phyloP scores from a whole-genome alignment of 352 stramenopile genomes.

The Thalassiosira allenii region DNA sequence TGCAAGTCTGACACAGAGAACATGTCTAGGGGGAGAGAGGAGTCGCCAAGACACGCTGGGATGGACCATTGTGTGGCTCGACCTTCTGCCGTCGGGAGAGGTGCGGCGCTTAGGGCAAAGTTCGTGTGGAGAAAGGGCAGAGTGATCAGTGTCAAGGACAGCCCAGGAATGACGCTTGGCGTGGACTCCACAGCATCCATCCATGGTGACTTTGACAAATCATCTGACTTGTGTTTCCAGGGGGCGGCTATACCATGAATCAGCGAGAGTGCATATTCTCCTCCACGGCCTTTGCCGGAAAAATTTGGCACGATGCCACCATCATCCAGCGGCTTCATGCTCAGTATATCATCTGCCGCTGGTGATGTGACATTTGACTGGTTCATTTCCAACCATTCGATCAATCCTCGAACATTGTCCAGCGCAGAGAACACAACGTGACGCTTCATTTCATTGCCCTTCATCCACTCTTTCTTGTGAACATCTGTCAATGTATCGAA shows the following conservation, averaged over 20 bases:
- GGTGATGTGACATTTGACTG: constrained; percentile 22
- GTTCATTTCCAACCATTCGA: constrained; percentile 38
- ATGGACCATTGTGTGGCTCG: constrained; percentile 65
- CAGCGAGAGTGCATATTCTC: constrained; percentile 48
- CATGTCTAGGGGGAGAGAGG: constrained; percentile 63
- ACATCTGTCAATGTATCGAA: constrained; percentile 58
- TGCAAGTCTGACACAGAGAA: constrained; percentile 57
- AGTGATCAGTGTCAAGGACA: constrained; percentile 61
- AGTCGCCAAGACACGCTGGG: constrained; percentile 58
- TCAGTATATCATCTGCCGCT: background rate
- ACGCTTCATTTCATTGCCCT: constrained; percentile 20
- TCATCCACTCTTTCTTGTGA: constrained; percentile 50
- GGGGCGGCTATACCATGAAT: constrained; percentile 40
- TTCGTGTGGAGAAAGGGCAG: constrained; percentile 73
- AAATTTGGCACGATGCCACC: constrained; percentile 71
- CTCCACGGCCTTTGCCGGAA: constrained; percentile 66
- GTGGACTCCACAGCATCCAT: constrained; percentile 3
- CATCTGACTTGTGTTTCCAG: too few species aligned
- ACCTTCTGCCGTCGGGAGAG: constrained; percentile 48
- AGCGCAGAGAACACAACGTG: constrained; percentile 66
- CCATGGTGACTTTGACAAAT: constrained; percentile 6
- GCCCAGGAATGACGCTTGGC: constrained; percentile 38
- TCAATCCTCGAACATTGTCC: constrained; percentile 67
- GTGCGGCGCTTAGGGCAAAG: constrained; percentile 61
- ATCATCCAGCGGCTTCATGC: constrained; percentile 70